Evolutionary conservation across 2,329 filamentous ascomycete genomes (phyloP), one percentile per base, ranked within the genome.

Genomic region (Ophiostoma quercus): DNA sequence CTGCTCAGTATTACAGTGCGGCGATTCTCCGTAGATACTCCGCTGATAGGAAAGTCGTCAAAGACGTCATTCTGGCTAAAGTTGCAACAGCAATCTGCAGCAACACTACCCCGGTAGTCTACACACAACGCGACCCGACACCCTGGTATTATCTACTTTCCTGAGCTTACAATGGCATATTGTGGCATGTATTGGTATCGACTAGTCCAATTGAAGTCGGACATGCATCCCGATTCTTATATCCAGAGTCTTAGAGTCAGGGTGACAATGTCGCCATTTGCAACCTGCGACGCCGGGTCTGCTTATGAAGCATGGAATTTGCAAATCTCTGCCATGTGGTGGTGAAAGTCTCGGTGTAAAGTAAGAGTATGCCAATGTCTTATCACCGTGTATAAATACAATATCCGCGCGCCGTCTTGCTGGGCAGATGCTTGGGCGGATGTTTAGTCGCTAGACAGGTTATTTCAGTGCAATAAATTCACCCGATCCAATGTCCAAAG

Each of bases 61-160:
- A 54, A 54, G 47, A 16, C 47, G 47, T 54, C 47, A 54, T 54
- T 54, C 47, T 54, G 19, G 47, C 47, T 54, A 54, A 54, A 54
- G 47, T 54, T 54, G 47, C 47, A 54, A 54, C 47, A 54, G 47
- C 47, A 22, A 54, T 54, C 47, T 54, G 19, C n/a, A 54, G 47
- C 47, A 54, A n/a, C 47, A 54, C n/a, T 54, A 54, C n/a, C 47
- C 19, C 7, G 16, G 16, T 14, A 43, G 16, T 16, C 41, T 43
- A 4, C 41, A 29, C 16, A 19, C 8, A 22, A 54, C 47, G 14
- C 11, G 47, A 3, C n/a, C 47, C 47, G 6, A 54, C n/a, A 54
- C 47, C 47, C 47, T n/a, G 47, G 47, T 25, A 54, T 29, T 54
- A 22, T 54, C 47, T 54, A 54, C 47, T 54, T 54, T 6, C 0